Evolutionary conservation across 192 early-diverging fungal species (phyloP).

Genomic region (Jimgerdemannia lactiflua): DNA sequence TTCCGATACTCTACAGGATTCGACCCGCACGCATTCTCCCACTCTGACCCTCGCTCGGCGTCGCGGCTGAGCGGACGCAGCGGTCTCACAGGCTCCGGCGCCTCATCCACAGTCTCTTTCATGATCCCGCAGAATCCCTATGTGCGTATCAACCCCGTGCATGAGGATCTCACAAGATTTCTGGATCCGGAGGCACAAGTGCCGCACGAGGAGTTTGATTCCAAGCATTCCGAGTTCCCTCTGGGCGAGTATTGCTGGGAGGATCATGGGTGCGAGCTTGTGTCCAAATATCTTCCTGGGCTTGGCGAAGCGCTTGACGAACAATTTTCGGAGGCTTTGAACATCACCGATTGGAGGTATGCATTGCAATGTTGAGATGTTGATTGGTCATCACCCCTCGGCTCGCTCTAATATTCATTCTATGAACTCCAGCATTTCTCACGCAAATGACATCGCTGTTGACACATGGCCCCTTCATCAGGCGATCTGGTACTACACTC

Average conservation of each 20-base stretch:
- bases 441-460: slow-evolving; percentile 19
- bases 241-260: slow-evolving; percentile 57
- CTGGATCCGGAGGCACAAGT: slow-evolving; percentile 28
- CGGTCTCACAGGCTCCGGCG: too few species aligned
- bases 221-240: slow-evolving; percentile 34
- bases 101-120: too few species aligned
- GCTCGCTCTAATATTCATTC: too few species aligned
- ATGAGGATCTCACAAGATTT: slow-evolving; percentile 48
- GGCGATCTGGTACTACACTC: slow-evolving; percentile 55
- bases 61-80: too few species aligned
- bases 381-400: too few species aligned
- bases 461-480: slow-evolving; percentile 53
- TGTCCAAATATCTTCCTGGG: slow-evolving; percentile 45
- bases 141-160: slow-evolving; percentile 25
- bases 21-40: too few species aligned
- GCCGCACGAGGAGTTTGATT: slow-evolving; percentile 32
- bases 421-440: neutral
- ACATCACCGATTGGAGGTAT: slow-evolving; percentile 54
- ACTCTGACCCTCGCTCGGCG: too few species aligned
- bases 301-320: slow-evolving; percentile 48
- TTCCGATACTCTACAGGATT: too few species aligned
- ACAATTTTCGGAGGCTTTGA: slow-evolving; percentile 46
- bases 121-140: too few species aligned
- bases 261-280: slow-evolving; percentile 47
- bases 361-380: neutral